A percentile compares a stretch with the other conserved stretches of the same genome.
Conservation (phyloP, 176 grass and related monocot genomes). For the Dactylis glomerata region DNA sequence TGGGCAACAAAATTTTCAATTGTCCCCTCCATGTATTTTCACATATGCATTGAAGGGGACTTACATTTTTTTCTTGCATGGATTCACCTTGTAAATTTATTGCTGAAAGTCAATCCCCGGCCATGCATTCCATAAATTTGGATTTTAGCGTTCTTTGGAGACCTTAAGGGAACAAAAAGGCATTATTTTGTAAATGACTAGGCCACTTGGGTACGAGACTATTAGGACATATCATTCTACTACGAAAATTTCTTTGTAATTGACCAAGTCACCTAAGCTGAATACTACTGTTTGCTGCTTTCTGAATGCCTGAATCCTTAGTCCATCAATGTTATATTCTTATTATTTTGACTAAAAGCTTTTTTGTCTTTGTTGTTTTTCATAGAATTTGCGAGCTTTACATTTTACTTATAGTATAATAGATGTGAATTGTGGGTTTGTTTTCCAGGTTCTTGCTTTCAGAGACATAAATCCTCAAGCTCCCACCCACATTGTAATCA, state of each 20-base stretch:
- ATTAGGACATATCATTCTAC: not conserved
- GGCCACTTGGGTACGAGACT: not conserved
- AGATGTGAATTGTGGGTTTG: not conserved
- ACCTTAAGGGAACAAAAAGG: not conserved
- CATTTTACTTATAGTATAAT: not conserved
- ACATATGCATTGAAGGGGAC: not conserved
- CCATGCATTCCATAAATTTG: not conserved
- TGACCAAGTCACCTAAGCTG: not conserved
- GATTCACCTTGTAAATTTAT: not conserved
- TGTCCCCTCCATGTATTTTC: not conserved
- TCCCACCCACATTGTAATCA: slow-evolving; percentile 71
- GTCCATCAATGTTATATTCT: not conserved
- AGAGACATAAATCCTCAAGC: slow-evolving; percentile 91
- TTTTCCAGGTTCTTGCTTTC: slow-evolving; percentile 76
- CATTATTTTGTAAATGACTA: not conserved
- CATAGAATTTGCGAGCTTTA: not conserved
- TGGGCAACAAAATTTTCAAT: not conserved
- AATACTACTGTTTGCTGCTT: slow-evolving; percentile 4
- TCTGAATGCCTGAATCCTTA: not conserved
- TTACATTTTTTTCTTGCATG: not conserved
- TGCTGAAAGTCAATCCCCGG: not conserved
- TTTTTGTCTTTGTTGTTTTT: not conserved
- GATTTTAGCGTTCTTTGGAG: not conserved
- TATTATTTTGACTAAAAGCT: not conserved
- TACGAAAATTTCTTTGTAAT: not conserved